Evolutionary conservation across 108 stramenopile species (phyloP).

Genomic region (Stephanodiscus minutulus): DNA sequence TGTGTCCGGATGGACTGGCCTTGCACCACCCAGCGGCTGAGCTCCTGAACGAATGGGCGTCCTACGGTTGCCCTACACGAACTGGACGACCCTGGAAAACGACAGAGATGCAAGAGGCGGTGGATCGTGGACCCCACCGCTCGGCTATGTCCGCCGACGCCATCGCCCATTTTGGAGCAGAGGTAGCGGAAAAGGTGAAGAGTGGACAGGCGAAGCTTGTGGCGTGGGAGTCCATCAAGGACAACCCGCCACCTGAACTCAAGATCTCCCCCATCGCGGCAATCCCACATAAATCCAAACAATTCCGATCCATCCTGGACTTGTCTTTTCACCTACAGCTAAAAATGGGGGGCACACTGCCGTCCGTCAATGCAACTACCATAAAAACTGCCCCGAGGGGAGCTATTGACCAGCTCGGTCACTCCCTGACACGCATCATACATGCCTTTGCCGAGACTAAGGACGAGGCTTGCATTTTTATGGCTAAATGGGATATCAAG

Average conservation of each 20-base stretch:
- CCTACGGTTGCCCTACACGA: constrained; percentile 2
- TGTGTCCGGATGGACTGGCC: constrained; percentile 11
- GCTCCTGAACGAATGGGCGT: constrained; percentile 6
- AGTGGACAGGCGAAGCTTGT: background rate
- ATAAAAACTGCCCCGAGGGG: constrained; percentile 4
- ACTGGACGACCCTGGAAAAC: background rate
- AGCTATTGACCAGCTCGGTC: constrained; percentile 1
- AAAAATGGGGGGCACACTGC: too few species aligned
- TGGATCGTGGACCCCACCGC: background rate
- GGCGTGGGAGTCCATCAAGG: too few species aligned
- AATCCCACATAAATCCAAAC: too few species aligned
- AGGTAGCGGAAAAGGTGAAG: background rate
- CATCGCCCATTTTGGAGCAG: background rate
- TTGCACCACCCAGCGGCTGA: constrained; percentile 17
- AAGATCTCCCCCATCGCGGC: too few species aligned
- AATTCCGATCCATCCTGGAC: too few species aligned
- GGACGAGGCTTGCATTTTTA: background rate
- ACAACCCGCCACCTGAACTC: too few species aligned
- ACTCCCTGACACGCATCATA: background rate
- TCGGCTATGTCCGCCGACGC: background rate
- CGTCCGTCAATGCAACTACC: constrained; percentile 7
- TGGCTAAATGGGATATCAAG: too few species aligned
- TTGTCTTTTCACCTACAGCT: too few species aligned
- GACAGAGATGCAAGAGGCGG: background rate
- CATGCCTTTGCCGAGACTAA: constrained; percentile 1